Base-by-base conservation (phyloP, 768 basidiomycete genomes). In the Tricholoma sp. region DNA sequence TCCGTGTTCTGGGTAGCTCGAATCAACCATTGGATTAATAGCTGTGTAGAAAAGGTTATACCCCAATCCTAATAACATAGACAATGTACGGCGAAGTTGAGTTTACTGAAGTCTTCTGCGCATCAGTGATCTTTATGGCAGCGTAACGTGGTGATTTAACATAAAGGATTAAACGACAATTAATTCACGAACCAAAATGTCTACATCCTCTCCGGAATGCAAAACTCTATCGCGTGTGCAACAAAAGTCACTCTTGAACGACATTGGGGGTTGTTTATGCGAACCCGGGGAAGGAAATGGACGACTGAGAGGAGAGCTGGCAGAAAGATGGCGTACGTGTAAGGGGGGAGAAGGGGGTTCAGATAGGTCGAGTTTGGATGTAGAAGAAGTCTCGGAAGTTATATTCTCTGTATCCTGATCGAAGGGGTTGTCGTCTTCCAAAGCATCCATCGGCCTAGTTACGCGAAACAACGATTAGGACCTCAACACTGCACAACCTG, bases 61-160 rank as follows among this genome's bases (percentile, higher is more conserved):
- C 94, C 64, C 94, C 94, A 46, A 94, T 86, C 55, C 76, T 82
- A 64, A 98, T 95, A 60, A 96, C 84, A 77, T 99, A 98, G 57
- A 88, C 84, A 69, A 98, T 99, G 70, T 98, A 98, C 5, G 90
- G 86, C 19, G 93, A 89, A 50, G 78, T 84, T n/a, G 94, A 82
- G 64, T 91, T 90, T 55, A 91, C 79, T 11, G 88, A 84, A 22
- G 95, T 98, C 83, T 99, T 99, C 73, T 90, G 85, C 12, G 97
- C 96, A 67, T 98, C 96, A 32, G 86, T 83, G 61, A 99, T 98
- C 94, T 97, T 55, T 31, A 52, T 46, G 37, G 21, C 34, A 34
- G 18, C 9, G 16, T n/a, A 37, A 24, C 27, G 59, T 56, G 46
- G 34, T 52, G 47, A 24, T 34, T 31, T 34, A 3, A 45, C 46